phyloP scores from a whole-genome alignment of 164 flowering plant species.

The Macadamia integrifolia region DNA sequence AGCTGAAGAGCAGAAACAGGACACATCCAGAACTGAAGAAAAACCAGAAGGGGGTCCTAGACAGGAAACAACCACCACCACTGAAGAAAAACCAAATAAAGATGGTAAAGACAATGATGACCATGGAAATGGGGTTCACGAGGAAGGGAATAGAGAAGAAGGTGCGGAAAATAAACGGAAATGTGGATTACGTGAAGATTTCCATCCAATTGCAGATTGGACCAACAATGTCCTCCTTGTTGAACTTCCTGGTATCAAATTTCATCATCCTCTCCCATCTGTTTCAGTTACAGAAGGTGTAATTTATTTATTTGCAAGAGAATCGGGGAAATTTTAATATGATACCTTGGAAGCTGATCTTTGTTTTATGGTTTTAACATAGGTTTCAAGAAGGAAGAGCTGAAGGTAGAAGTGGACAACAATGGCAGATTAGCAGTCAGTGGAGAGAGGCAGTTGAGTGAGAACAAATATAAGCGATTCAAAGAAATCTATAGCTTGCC shows the following conservation, averaged over 20 bases:
- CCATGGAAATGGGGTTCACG: too few species aligned
- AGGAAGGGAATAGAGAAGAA: too few species aligned
- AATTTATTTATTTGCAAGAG: too few species aligned
- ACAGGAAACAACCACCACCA: too few species aligned
- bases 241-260: conserved; percentile 24
- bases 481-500: conserved; percentile 28
- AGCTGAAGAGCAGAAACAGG: conserved; percentile 10
- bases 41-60: background rate
- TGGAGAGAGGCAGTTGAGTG: conserved; percentile 11
- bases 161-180: too few species aligned
- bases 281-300: background rate
- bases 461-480: conserved; percentile 19
- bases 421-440: background rate
- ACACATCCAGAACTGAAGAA: background rate
- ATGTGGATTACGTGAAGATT: background rate
- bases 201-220: conserved; percentile 26
- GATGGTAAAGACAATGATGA: too few species aligned
- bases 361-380: background rate
- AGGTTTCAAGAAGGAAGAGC: background rate
- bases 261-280: background rate
- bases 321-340: too few species aligned
- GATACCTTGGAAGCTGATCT: too few species aligned
- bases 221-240: conserved; percentile 23
- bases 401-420: background rate
- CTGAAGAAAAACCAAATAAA: too few species aligned